Evolutionary conservation across 768 basidiomycete genomes (phyloP).

Genomic region (Agrocybe praecox): DNA sequence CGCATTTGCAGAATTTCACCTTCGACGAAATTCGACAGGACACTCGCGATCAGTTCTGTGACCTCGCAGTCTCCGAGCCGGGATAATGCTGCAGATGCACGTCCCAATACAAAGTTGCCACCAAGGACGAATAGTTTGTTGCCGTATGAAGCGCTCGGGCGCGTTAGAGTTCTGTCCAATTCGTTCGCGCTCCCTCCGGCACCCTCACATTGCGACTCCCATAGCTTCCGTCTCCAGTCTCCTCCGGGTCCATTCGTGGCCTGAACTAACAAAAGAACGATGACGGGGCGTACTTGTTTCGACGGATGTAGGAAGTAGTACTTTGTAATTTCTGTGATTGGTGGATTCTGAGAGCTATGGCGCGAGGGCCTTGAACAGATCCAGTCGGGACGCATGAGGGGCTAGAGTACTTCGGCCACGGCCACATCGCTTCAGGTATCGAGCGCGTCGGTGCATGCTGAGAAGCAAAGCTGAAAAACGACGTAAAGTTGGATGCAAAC

Average conservation of each 20-base stretch:
- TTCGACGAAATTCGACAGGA: constrained; percentile 89
- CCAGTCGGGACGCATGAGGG: constrained; percentile 30
- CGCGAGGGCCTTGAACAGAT: constrained; percentile 71
- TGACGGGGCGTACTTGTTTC: constrained; percentile 87
- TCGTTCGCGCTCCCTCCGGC: constrained; percentile 53
- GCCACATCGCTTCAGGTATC: background rate
- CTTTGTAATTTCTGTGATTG: constrained; percentile 81
- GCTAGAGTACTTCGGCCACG: constrained; percentile 2
- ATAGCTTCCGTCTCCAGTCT: constrained; percentile 57
- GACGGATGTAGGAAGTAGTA: constrained; percentile 93
- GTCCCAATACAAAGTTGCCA: constrained; percentile 89
- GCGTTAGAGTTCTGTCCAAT: constrained; percentile 73
- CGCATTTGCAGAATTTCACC: constrained; percentile 90
- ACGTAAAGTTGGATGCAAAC: too few species aligned
- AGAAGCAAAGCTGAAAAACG: too few species aligned
- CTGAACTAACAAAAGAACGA: constrained; percentile 83
- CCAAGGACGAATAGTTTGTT: constrained; percentile 88
- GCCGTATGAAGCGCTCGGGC: constrained; percentile 75
- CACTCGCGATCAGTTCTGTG: constrained; percentile 85
- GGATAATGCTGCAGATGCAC: constrained; percentile 79
- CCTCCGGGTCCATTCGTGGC: constrained; percentile 89
- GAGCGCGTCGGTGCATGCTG: background rate
- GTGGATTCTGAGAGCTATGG: constrained; percentile 69
- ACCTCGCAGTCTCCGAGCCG: constrained; percentile 83
- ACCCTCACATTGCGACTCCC: constrained; percentile 47